Evolutionary conservation across 1,139 yeast genomes (phyloP).

Genomic region (Candida sanyaensis): DNA sequence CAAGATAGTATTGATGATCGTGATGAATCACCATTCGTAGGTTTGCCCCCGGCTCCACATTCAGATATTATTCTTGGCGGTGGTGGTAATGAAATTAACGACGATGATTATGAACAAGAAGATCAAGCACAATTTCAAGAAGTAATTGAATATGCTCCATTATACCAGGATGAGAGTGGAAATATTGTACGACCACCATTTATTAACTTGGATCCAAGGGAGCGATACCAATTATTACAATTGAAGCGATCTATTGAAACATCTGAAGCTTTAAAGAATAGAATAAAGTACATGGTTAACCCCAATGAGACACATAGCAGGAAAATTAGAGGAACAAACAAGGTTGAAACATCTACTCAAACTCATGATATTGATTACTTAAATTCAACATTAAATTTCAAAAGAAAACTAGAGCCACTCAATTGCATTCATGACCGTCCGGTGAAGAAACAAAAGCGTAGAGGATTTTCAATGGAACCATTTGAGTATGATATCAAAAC

Average conservation of each 20-base stretch:
- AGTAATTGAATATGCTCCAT: slow-evolving; percentile 34
- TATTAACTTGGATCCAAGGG: slow-evolving; percentile 46
- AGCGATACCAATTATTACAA: slow-evolving; percentile 44
- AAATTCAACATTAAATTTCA: slow-evolving; percentile 19
- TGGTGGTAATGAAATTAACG: background rate
- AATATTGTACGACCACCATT: slow-evolving; percentile 49
- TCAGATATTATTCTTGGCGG: slow-evolving; percentile 2
- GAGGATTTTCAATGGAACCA: slow-evolving; percentile 36
- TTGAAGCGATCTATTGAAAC: slow-evolving; percentile 41
- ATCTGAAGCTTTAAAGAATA: slow-evolving; percentile 31
- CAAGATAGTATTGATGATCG: background rate
- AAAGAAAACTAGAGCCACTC: slow-evolving; percentile 6
- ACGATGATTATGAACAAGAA: slow-evolving; percentile 1
- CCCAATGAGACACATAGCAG: slow-evolving; percentile 38
- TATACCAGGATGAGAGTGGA: slow-evolving; percentile 39
- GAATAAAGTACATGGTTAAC: slow-evolving; percentile 41
- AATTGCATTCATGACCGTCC: background rate
- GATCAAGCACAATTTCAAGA: slow-evolving; percentile 9
- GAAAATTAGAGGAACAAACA: slow-evolving; percentile 15
- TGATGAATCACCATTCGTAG: slow-evolving; percentile 11
- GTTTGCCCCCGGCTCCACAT: slow-evolving; percentile 2
- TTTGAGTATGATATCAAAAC: slow-evolving; percentile 34
- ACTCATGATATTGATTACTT: slow-evolving; percentile 37
- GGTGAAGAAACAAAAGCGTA: slow-evolving; percentile 17
- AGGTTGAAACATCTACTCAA: slow-evolving; percentile 46